Evolutionary conservation across 495 filamentous ascomycete species (phyloP).

Genomic region (Lasiosphaeris hirsuta): DNA sequence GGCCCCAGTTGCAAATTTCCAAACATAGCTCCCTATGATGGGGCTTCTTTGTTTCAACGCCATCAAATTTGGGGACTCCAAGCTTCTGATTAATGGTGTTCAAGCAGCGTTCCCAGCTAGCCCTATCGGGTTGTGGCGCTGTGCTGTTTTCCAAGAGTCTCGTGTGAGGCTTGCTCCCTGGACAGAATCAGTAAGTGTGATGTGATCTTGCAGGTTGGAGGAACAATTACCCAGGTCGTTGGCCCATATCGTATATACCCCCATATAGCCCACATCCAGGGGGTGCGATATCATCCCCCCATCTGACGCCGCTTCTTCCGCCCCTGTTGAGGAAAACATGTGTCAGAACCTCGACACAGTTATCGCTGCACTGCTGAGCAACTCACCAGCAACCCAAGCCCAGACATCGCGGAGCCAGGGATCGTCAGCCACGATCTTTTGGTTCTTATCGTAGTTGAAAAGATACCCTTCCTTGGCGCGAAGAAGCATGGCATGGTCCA

Average conservation of each 20-base stretch:
- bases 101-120: constrained; percentile 49
- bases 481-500: constrained; percentile 46
- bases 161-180: constrained; percentile 36
- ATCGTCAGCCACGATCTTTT: constrained; percentile 64
- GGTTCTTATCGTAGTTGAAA: constrained; percentile 69
- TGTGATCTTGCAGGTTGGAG: background rate
- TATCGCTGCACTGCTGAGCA: background rate
- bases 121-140: constrained; percentile 35
- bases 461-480: constrained; percentile 71
- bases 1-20: constrained; percentile 69
- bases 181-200: background rate
- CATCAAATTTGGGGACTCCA: constrained; percentile 41
- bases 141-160: constrained; percentile 38
- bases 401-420: constrained; percentile 73
- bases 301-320: constrained; percentile 59
- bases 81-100: constrained; percentile 44
- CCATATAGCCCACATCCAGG: constrained; percentile 82
- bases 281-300: constrained; percentile 70
- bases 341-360: constrained; percentile 4
- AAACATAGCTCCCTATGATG: constrained; percentile 78
- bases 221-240: constrained; percentile 60
- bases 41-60: constrained; percentile 58
- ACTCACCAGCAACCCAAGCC: constrained; percentile 69
- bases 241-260: constrained; percentile 76
- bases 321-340: constrained; percentile 43